phyloP scores from a whole-genome alignment of 2,329 filamentous ascomycete genomes.

The Phialophora tarda region DNA sequence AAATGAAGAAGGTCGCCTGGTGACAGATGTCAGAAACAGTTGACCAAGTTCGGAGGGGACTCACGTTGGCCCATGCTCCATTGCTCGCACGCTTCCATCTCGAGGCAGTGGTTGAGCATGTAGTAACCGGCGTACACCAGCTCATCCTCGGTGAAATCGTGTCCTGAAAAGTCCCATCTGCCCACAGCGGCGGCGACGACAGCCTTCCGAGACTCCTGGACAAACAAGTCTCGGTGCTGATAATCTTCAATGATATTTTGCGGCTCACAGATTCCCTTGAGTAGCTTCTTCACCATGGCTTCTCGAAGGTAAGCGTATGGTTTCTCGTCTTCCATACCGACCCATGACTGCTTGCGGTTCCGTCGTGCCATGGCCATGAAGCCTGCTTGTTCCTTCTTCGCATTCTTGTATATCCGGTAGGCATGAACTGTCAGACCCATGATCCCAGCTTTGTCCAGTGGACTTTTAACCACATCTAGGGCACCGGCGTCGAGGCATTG shows the following conservation, averaged over 20 bases:
- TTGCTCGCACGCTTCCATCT: constrained; percentile 76
- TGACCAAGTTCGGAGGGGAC: constrained; percentile 39
- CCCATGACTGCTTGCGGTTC: constrained; percentile 86
- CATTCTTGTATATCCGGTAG: constrained; percentile 79
- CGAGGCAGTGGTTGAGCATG: constrained; percentile 88
- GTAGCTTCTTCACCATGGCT: constrained; percentile 89
- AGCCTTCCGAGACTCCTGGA: constrained; percentile 68
- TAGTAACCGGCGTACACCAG: constrained; percentile 80
- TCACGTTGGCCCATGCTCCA: constrained; percentile 81
- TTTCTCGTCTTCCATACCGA: constrained; percentile 81
- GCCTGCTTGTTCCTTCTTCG: constrained; percentile 72
- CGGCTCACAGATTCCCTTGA: constrained; percentile 83
- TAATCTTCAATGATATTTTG: constrained; percentile 66
- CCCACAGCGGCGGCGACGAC: constrained; percentile 73
- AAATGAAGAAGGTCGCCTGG: constrained; percentile 82
- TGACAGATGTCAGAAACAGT: constrained; percentile 47
- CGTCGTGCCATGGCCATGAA: constrained; percentile 71
- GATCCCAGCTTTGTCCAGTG: constrained; percentile 74
- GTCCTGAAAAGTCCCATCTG: constrained; percentile 86
- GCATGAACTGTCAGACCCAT: constrained; percentile 80
- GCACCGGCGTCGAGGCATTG: constrained; percentile 85
- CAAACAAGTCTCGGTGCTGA: constrained; percentile 68
- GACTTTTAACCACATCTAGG: constrained; percentile 81
- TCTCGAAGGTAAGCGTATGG: constrained; percentile 89
- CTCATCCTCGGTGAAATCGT: constrained; percentile 88